Evolutionary conservation across 495 filamentous ascomycete species (phyloP).

Genomic region (Friedmanniomyces endolithicus): DNA sequence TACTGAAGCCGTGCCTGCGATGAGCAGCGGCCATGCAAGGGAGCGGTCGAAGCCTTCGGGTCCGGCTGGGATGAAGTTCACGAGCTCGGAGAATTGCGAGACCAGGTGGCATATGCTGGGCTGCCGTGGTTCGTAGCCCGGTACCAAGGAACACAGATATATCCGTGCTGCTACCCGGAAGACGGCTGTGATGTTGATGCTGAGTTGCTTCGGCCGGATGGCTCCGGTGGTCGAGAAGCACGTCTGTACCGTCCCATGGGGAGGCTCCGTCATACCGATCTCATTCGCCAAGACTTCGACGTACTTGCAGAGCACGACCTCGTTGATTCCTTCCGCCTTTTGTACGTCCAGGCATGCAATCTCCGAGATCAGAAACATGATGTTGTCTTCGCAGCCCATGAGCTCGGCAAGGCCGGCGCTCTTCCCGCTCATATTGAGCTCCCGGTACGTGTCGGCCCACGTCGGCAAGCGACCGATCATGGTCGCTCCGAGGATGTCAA

Average conservation of each 20-base stretch:
- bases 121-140: constrained; percentile 65
- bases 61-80: constrained; percentile 71
- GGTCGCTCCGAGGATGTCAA: constrained; percentile 89
- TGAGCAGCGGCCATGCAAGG: constrained; percentile 83
- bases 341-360: constrained; percentile 89
- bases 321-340: constrained; percentile 68
- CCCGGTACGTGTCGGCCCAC: constrained; percentile 84
- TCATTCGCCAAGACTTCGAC: constrained; percentile 69
- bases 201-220: constrained; percentile 69
- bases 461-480: constrained; percentile 75
- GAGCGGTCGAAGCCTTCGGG: constrained; percentile 75
- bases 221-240: constrained; percentile 47
- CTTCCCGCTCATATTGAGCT: constrained; percentile 65
- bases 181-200: constrained; percentile 71
- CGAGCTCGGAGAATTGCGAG: constrained; percentile 52
- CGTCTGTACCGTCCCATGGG: constrained; percentile 22
- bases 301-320: constrained; percentile 71
- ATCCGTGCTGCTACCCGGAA: constrained; percentile 89
- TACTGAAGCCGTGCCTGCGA: constrained; percentile 64
- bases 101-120: constrained; percentile 60
- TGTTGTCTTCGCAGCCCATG: constrained; percentile 94
- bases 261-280: constrained; percentile 63
- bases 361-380: constrained; percentile 98
- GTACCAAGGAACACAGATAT: constrained; percentile 87
- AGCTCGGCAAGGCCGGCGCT: constrained; percentile 74